phyloP scores from a whole-genome alignment of 768 basidiomycete genomes.

The Peribolospora baueri region DNA sequence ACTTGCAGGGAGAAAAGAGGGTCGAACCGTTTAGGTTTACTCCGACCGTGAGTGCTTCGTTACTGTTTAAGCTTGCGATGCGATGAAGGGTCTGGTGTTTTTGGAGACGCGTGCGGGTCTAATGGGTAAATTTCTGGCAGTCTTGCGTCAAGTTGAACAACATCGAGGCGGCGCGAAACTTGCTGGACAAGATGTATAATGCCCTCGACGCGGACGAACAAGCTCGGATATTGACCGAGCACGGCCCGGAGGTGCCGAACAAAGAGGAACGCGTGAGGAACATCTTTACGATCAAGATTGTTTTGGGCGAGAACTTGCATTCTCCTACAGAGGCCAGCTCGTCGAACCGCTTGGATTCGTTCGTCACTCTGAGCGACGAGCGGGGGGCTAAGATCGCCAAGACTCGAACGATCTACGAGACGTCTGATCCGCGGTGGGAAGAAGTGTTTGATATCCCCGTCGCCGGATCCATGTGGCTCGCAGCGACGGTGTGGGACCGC shows the following conservation, averaged over 20 bases:
- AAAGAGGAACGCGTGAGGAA: constrained; percentile 23
- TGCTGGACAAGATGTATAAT: constrained; percentile 82
- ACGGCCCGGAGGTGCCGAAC: constrained; percentile 42
- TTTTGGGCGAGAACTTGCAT: constrained; percentile 68
- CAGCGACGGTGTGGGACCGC: constrained; percentile 80
- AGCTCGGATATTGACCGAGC: constrained; percentile 12
- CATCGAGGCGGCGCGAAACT: constrained; percentile 65
- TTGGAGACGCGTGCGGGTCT: too few relatives aligned
- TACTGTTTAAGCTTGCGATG: too few relatives aligned
- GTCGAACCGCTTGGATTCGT: constrained; percentile 44
- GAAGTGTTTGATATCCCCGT: constrained; percentile 90
- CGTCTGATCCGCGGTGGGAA: constrained; percentile 80
- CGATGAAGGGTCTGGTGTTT: too few relatives aligned
- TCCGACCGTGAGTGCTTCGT: constrained; percentile 25
- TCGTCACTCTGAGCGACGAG: constrained; percentile 83
- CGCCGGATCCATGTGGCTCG: constrained; percentile 82
- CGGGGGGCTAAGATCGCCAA: constrained; percentile 70
- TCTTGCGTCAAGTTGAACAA: constrained; percentile 97
- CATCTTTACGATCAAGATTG: constrained; percentile 80
- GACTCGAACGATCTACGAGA: constrained; percentile 87
- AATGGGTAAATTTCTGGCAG: constrained; percentile 17
- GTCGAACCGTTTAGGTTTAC: constrained; percentile 86
- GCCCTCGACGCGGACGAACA: constrained; percentile 66
- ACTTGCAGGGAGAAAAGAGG: constrained; percentile 51
- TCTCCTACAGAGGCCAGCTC: constrained; percentile 4